A percentile compares a stretch with the other conserved stretches of the same genome.
Conservation (phyloP, 106 monocot species). For the Ottelia alismoides region DNA sequence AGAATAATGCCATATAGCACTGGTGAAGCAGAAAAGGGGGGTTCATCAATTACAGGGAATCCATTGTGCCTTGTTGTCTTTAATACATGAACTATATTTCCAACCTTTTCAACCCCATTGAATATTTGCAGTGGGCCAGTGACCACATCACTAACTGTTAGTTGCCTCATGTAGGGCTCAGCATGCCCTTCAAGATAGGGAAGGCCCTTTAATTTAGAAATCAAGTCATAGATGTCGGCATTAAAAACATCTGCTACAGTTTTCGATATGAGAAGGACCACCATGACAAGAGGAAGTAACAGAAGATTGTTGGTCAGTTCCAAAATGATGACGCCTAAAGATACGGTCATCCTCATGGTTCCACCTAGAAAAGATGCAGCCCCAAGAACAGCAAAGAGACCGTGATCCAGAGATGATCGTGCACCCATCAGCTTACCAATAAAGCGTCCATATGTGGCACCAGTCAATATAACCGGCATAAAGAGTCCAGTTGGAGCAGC, state of each 20-base stretch:
- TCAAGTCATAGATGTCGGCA: constrained; percentile 36
- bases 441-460: constrained; percentile 68
- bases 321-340: constrained; percentile 60
- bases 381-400: constrained; percentile 71
- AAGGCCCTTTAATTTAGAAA: constrained; percentile 42
- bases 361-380: constrained; percentile 70
- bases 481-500: constrained; percentile 66
- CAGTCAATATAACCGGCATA: constrained; percentile 70
- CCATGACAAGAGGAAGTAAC: constrained; percentile 83
- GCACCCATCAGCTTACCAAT: constrained; percentile 45
- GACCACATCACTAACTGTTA: constrained; percentile 35
- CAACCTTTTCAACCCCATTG: constrained; percentile 36
- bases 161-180: constrained; percentile 33
- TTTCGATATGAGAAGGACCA: constrained; percentile 80
- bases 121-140: constrained; percentile 30
- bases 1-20: constrained; percentile 58
- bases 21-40: constrained; percentile 9
- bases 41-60: constrained; percentile 73
- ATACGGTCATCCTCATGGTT: constrained; percentile 73
- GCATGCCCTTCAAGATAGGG: constrained; percentile 48
- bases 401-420: constrained; percentile 49
- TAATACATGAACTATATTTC: constrained; percentile 39
- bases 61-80: constrained; percentile 78
- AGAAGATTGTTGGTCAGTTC: constrained; percentile 80
- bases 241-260: constrained; percentile 43